phyloP scores from a whole-genome alignment of 108 stramenopile genomes.

The Nannochloropsis gaditana region DNA sequence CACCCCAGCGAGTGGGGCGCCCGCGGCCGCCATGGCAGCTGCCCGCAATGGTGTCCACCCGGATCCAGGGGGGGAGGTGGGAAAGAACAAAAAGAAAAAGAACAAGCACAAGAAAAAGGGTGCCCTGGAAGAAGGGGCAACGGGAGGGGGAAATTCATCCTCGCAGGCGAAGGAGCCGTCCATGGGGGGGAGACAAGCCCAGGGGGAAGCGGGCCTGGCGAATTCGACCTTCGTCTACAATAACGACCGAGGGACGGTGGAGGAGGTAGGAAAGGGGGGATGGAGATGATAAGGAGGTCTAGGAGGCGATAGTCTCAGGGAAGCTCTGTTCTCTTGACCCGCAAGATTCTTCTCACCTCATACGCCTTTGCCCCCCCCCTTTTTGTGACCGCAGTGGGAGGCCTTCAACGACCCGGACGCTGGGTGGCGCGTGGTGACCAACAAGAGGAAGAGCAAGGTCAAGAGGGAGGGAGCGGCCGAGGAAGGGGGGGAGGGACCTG shows the following conservation, averaged over 20 bases:
- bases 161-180: neutral
- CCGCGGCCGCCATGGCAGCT: too few relatives aligned
- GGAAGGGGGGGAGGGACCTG: neutral
- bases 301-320: neutral
- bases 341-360: too few relatives aligned
- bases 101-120: neutral
- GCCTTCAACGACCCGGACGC: neutral
- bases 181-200: neutral
- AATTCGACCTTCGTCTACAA: conserved; percentile 1
- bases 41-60: too few relatives aligned
- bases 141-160: neutral
- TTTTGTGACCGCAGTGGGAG: neutral
- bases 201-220: neutral
- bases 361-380: too few relatives aligned
- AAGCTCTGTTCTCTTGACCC: neutral
- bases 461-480: neutral
- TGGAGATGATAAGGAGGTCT: neutral
- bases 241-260: neutral
- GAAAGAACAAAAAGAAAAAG: neutral
- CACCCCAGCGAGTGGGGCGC: too few relatives aligned
- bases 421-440: neutral
- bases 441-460: neutral
- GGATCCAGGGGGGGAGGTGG: neutral
- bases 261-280: neutral
- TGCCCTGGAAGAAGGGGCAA: neutral